Percentiles rank a stretch among this genome's conserved stretches.
phyloP scores from a whole-genome alignment of 805 yeast genomes.

The Candida corydali region DNA sequence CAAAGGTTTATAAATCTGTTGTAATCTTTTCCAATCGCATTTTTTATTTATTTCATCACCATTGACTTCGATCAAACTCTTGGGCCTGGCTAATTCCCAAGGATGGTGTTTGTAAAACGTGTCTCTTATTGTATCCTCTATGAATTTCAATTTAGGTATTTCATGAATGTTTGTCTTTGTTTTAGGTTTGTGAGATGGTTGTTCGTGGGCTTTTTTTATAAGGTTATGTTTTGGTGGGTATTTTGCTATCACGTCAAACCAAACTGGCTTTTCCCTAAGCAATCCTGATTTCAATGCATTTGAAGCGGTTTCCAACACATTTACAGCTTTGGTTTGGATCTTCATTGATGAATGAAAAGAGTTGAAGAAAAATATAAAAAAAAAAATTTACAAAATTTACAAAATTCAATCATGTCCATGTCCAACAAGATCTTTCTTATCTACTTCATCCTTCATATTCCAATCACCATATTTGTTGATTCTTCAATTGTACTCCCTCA shows the following conservation, averaged over 20 bases:
- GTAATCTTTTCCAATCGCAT: conserved; percentile 75
- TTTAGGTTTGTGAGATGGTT: background rate
- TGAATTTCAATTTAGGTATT: conserved; percentile 51
- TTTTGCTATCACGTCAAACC: conserved; percentile 82
- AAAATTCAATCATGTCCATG: conserved; percentile 5
- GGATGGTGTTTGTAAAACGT: conserved; percentile 92
- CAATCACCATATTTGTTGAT: conserved; percentile 74
- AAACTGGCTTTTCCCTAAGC: conserved; percentile 71
- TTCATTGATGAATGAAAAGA: conserved; percentile 39
- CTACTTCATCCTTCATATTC: conserved; percentile 63
- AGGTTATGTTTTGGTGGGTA: conserved; percentile 75
- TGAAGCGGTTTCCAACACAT: conserved; percentile 77
- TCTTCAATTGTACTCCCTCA: conserved; percentile 65
- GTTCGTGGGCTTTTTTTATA: conserved; percentile 38
- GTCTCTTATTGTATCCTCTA: conserved; percentile 79
- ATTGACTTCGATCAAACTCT: conserved; percentile 70
- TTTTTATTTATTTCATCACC: conserved; percentile 47
- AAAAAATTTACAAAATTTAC: background rate
- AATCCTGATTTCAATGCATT: conserved; percentile 68
- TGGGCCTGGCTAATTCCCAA: conserved; percentile 95
- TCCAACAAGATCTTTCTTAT: conserved; percentile 40
- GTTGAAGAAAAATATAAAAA: background rate
- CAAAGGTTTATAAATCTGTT: conserved; percentile 67
- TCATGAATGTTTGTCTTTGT: conserved; percentile 38
- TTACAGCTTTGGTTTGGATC: conserved; percentile 64